Percentiles rank a stretch among this genome's conserved stretches.
Conservation (phyloP, 1,284 basidiomycete genomes). For the Trametes pubescens region DNA sequence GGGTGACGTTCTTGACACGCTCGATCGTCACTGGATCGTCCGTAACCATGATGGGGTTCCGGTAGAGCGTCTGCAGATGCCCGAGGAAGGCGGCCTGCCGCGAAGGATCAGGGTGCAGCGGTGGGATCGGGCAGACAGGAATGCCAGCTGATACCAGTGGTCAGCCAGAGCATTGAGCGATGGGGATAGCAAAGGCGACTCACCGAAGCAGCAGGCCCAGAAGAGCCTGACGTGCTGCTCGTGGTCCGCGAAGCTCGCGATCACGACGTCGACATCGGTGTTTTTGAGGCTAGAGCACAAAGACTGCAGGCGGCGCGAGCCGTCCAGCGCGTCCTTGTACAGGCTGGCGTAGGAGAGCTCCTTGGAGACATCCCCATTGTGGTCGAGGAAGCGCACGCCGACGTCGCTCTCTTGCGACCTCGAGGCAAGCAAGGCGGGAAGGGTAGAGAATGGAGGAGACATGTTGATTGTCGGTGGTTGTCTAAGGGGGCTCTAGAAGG, state of each 20-base stretch:
- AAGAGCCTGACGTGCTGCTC: constrained; percentile 33
- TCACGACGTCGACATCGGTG: constrained; percentile 21
- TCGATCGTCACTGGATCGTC: constrained; percentile 18
- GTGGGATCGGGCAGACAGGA: constrained; percentile 32
- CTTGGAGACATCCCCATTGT: constrained; percentile 17
- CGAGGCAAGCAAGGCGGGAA: constrained; percentile 9
- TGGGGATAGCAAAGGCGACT: background rate
- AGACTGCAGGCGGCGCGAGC: constrained; percentile 22
- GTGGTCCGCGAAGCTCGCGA: constrained; percentile 32
- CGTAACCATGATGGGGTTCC: constrained; percentile 26
- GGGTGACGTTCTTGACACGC: constrained; percentile 15
- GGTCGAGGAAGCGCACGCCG: constrained; percentile 25
- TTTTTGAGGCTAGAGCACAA: constrained; percentile 21
- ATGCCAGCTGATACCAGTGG: constrained; percentile 25
- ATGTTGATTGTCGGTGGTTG: background rate
- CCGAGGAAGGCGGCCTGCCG: constrained; percentile 28
- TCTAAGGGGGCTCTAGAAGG: background rate
- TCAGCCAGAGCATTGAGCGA: background rate
- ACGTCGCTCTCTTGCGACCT: constrained; percentile 2
- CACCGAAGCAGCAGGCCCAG: constrained; percentile 36
- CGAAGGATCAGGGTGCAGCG: constrained; percentile 33
- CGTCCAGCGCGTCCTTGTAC: constrained; percentile 20
- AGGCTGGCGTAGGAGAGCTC: constrained; percentile 28
- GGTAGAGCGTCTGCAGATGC: constrained; percentile 26
- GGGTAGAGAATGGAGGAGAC: constrained; percentile 4